Evolutionary conservation across 2,329 filamentous ascomycete species (phyloP), one percentile per base, ranked within the genome.

Genomic region (Monilinia fructigena): DNA sequence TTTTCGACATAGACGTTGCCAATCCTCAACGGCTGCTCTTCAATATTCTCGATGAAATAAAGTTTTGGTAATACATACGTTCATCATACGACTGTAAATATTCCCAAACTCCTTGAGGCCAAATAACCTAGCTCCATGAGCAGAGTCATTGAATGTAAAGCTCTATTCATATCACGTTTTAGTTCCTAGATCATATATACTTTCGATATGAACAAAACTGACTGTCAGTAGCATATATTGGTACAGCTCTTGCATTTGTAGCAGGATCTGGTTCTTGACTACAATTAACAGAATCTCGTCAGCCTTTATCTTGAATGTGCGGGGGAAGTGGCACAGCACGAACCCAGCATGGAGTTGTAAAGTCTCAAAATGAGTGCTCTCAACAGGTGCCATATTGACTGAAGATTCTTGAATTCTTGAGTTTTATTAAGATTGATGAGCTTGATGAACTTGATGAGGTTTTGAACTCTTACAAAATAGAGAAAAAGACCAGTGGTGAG

Each of bases 81-180:
- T 97, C 90, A 91, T 92, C 74, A 99, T 93, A 71, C 95, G 92
- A 78, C 89, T 95, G 84, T 99, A 99, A 78, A 98, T 96, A 81
- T 98, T 98, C 31, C 74, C 95, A 75, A 92, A 90, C 80, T 98
- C 93, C 82, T 98, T 96, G 79, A 99, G 91, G 76, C 92, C 91
- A 77, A 99, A 99, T 53, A 99, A 89, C 78, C 93, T 89, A 66
- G 95, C 95, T 69, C 92, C 95, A 76, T 98, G 95, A 60, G 93
- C 94, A 62, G 92, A 97, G 82, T 98, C 92, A 86, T 98, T 90
- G 86, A 99, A 99, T 63, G 87, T 87, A 79, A 83, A 99, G 75
- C 92, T 97, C 90, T 93, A 71, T 23, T 63, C 59, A 45, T 11
- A 42, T 60, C 53, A 64, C 70, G 4, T 50, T 50, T 71, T 63